phyloP scores from a whole-genome alignment of 2,329 filamentous ascomycete genomes.

The Talaromyces amestolkiae region DNA sequence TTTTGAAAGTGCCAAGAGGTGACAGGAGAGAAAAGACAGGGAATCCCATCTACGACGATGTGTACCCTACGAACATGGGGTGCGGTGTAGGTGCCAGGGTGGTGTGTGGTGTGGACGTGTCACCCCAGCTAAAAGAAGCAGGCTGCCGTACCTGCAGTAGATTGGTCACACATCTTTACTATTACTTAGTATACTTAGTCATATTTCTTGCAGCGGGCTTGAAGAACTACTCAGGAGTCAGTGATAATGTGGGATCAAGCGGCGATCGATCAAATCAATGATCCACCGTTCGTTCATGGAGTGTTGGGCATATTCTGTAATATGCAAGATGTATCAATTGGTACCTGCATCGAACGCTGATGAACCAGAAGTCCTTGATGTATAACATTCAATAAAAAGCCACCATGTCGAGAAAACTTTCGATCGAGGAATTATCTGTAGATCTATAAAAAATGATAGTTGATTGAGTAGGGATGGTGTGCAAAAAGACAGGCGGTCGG shows the following conservation, averaged over 20 bases:
- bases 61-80: background rate
- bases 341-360: background rate
- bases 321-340: background rate
- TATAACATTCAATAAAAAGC: background rate
- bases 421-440: background rate
- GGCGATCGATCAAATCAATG: background rate
- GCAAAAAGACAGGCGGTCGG: too few relatives aligned
- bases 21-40: background rate
- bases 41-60: background rate
- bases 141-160: conserved; percentile 2
- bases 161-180: background rate
- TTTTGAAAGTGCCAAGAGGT: background rate
- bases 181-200: background rate
- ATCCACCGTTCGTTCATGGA: background rate
- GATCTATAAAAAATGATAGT: background rate
- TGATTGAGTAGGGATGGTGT: background rate
- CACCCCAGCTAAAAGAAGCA: background rate
- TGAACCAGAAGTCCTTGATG: background rate
- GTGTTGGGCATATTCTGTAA: background rate
- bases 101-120: background rate
- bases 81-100: background rate
- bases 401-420: background rate
- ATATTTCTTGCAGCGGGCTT: background rate
- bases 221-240: background rate
- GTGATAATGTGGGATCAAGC: background rate